Evolutionary conservation across 176 grass and related monocot species (phyloP), one percentile per base, ranked within the genome.

Genomic region (Chloris gayana): DNA sequence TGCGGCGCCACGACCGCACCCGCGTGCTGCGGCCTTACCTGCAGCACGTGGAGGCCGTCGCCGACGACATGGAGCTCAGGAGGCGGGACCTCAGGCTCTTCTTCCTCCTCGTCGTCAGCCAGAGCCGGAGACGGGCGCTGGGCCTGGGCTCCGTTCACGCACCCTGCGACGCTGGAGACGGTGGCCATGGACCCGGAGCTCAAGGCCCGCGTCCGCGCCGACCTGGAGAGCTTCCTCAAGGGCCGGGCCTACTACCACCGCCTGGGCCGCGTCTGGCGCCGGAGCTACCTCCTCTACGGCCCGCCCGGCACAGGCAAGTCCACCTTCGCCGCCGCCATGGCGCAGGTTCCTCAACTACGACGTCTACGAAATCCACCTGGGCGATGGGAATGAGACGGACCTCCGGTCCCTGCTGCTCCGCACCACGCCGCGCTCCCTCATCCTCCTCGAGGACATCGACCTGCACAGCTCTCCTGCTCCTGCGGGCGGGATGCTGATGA

Each of bases 311-410:
- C 95, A 70, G 95, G 95, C 50, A 98, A 98, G 72, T 92, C 95
- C 3, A 88, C 92, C 17, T 98, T 98, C 84, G 91, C 90, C 18
- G 95, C 95, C 1, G 95, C 95, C 73, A 98, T 98, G 88, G 95
- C 95, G 9, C n/a, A 69, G 90, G 1, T 98, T 98, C 82, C 57
- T 98, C 21, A 72, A 85, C 14, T 98, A 92, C 89, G 88, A 98
- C 66, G 75, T 94, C 46, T 98, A 98, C 85, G 85, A 98, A 45
- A 35, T 98, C 10, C 86, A 98, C 83, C 92, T 98, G 0, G 84
- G n/a, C 66, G n/a, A 3, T 5, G 2, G 0, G n/a, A n/a, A n/a
- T 5, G 9, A 37, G 35, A 37, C 4, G 9, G 57, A 60, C 24
- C 57, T 60, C 57, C 57, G 24, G 0, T 11, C 24, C 3, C n/a